These are phyloP conservation scores for Ogataea hybrid DNA, from an alignment of 1,139 yeast genomes.

Conservation along the genomic window DNA sequence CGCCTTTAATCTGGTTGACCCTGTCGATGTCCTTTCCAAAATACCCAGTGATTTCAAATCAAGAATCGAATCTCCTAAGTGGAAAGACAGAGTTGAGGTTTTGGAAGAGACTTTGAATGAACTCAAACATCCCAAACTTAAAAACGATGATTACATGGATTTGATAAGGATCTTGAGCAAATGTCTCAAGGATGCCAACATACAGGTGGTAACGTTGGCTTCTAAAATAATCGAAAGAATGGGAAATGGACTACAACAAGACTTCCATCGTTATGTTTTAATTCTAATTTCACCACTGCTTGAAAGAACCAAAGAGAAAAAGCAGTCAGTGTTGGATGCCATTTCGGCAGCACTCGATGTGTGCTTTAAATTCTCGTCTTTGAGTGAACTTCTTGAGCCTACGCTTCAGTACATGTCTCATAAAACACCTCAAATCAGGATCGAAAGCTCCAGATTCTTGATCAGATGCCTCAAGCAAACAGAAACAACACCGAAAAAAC, in stretches of 20 bases:
- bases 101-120: constrained; percentile 63
- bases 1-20: constrained; percentile 53
- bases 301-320: constrained; percentile 88
- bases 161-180: constrained; percentile 62
- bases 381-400: constrained; percentile 61
- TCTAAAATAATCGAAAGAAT: constrained; percentile 64
- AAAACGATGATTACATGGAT: constrained; percentile 65
- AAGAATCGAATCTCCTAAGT: constrained; percentile 60
- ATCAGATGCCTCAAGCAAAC: constrained; percentile 62
- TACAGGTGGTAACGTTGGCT: constrained; percentile 82
- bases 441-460: constrained; percentile 64
- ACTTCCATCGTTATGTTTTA: constrained; percentile 54
- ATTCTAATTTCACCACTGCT: constrained; percentile 61
- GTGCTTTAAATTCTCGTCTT: constrained; percentile 50
- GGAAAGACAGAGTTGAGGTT: constrained; percentile 93
- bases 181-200: constrained; percentile 84
- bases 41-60: constrained; percentile 62
- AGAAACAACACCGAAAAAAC: constrained; percentile 44
- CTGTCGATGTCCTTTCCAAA: constrained; percentile 60
- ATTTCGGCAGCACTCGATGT: constrained; percentile 65
- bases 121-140: constrained; percentile 47
- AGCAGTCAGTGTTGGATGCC: constrained; percentile 72
- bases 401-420: constrained; percentile 60
- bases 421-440: constrained; percentile 82
- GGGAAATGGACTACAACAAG: constrained; percentile 62